Percentiles rank a stretch among this genome's conserved stretches.
Conservation (phyloP, 208 protist species). For the Zelonia costaricensis region DNA sequence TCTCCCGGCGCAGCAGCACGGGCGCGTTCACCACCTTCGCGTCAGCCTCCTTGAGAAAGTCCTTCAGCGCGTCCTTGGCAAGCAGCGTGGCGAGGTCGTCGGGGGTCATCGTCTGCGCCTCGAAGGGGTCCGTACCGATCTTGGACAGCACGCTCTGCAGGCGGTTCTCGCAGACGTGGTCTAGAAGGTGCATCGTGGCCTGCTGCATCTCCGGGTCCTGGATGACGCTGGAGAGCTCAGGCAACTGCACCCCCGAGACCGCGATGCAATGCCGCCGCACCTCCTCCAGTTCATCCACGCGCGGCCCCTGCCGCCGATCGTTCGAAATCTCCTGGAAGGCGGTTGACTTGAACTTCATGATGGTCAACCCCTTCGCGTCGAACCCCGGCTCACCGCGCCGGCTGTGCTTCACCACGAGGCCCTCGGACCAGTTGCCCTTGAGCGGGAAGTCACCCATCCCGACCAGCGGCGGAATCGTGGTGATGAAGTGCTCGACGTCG, state of each 20-base stretch:
- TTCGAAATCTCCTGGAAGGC: conserved; percentile 88
- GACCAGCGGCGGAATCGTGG: conserved; percentile 75
- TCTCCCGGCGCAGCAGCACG: conserved; percentile 61
- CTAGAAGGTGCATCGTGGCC: conserved; percentile 44
- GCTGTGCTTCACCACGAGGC: conserved; percentile 77
- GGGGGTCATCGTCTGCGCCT: conserved; percentile 55
- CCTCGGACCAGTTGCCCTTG: conserved; percentile 81
- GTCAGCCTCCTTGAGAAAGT: conserved; percentile 83
- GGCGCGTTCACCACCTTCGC: conserved; percentile 57
- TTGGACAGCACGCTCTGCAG: conserved; percentile 84
- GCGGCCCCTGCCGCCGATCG: conserved; percentile 66
- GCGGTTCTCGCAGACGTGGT: conserved; percentile 83
- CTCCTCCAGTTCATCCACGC: conserved; percentile 69
- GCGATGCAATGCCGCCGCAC: conserved; percentile 54
- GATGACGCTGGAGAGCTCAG: conserved; percentile 66
- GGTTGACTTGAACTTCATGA: conserved; percentile 88
- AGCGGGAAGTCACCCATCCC: conserved; percentile 88
- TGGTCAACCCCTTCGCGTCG: conserved; percentile 55
- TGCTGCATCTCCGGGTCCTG: conserved; percentile 45
- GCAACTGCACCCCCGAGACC: conserved; percentile 67
- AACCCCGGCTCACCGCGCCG: conserved; percentile 63
- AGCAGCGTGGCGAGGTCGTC: conserved; percentile 69
- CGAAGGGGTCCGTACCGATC: conserved; percentile 80
- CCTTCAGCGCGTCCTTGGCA: conserved; percentile 78
- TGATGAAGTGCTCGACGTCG: conserved; percentile 82